Percentiles rank a stretch among this genome's conserved stretches.
Evolutionary conservation across 2,329 filamentous ascomycete genomes (phyloP).

Genomic region (Furcasterigmium sp.): DNA sequence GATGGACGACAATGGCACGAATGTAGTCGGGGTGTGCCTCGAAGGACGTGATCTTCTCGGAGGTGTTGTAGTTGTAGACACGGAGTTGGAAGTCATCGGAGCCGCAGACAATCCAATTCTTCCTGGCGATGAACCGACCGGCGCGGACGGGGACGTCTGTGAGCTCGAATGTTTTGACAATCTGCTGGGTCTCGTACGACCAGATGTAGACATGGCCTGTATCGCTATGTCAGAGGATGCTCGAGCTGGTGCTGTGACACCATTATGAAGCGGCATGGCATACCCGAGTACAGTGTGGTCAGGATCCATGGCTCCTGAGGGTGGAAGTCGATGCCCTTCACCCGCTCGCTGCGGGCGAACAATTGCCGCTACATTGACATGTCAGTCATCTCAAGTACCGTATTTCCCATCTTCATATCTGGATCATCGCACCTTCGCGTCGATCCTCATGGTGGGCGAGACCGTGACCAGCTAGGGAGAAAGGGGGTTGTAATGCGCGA

Average conservation of each 20-base stretch:
- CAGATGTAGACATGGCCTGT: slow-evolving; percentile 96
- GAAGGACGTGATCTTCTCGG: slow-evolving; percentile 95
- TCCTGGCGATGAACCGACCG: slow-evolving; percentile 91
- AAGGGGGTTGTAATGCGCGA: slow-evolving; percentile 8
- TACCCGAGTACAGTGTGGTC: slow-evolving; percentile 94
- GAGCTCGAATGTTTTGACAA: slow-evolving; percentile 98
- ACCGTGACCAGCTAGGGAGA: slow-evolving; percentile 9
- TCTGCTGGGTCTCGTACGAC: slow-evolving; percentile 94
- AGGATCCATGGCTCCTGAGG: slow-evolving; percentile 95
- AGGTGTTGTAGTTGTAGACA: slow-evolving; percentile 99
- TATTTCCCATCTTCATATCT: background rate
- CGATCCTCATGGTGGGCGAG: slow-evolving; percentile 11
- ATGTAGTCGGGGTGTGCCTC: slow-evolving; percentile 99
- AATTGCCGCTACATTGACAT: slow-evolving; percentile 33
- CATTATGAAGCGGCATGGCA: slow-evolving; percentile 17
- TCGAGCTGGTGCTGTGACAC: background rate
- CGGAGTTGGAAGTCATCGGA: slow-evolving; percentile 76
- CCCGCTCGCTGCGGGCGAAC: slow-evolving; percentile 81
- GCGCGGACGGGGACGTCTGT: slow-evolving; percentile 97
- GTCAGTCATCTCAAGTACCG: background rate
- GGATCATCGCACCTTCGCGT: slow-evolving; percentile 10
- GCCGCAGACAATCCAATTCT: slow-evolving; percentile 98
- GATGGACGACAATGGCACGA: slow-evolving; percentile 91
- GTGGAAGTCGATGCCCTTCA: slow-evolving; percentile 97
- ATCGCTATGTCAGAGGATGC: slow-evolving; percentile 10